Conservation (phyloP, 169 alveolate species). For the Amoebophrya sp. region DNA sequence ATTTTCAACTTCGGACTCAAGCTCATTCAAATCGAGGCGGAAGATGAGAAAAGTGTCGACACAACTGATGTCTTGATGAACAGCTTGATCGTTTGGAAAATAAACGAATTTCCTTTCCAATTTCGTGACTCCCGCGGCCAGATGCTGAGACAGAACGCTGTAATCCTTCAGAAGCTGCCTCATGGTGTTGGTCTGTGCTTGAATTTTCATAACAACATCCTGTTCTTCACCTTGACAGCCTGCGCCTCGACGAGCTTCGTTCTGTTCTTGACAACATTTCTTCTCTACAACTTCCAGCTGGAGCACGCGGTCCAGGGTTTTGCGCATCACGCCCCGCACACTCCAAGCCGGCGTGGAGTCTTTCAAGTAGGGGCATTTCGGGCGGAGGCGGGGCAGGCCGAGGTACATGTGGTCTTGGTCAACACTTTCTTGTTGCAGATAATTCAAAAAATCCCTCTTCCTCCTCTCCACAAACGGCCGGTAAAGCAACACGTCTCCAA, state of each 20-base stretch:
- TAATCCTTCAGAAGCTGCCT: not conserved
- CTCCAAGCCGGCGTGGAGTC: slow-evolving; percentile 31
- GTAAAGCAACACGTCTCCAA: not conserved
- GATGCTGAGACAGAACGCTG: no score
- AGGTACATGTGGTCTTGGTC: no score
- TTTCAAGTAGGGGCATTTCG: not conserved
- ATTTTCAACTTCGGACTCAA: no score
- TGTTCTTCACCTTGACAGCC: not conserved
- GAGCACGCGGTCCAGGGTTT: slow-evolving; percentile 17
- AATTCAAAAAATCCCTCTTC: not conserved
- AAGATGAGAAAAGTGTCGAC: no score
- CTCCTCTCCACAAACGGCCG: not conserved
- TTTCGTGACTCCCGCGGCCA: no score
- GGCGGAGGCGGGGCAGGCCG: no score
- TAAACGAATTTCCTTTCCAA: no score
- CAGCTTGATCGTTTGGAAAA: no score
- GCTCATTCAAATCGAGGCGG: no score
- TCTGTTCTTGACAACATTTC: no score
- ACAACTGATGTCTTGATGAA: no score
- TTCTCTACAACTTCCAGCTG: not conserved
- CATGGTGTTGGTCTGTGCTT: not conserved
- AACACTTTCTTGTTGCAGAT: not conserved
- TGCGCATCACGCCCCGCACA: slow-evolving; percentile 26
- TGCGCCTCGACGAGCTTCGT: no score
- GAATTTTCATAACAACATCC: not conserved